phyloP scores from a whole-genome alignment of 208 protist genomes.

The Leptomonas pyrrhocoris region DNA sequence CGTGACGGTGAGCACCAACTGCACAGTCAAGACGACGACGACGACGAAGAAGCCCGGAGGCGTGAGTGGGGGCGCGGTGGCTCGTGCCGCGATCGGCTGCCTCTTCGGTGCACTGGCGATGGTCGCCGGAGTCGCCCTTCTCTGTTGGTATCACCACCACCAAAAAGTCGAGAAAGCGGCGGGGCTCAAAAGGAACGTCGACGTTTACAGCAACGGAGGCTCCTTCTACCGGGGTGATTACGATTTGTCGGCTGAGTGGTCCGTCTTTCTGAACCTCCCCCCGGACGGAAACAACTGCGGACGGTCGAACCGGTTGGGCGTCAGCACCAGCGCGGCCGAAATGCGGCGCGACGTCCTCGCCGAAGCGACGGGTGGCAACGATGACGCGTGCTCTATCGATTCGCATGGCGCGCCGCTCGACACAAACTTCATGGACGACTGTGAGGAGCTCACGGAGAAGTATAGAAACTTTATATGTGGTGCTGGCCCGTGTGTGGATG shows the following conservation, averaged over 20 bases:
- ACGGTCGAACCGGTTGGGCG: neutral
- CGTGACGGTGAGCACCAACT: slow-evolving; percentile 34
- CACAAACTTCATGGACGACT: slow-evolving; percentile 34
- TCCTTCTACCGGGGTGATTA: neutral
- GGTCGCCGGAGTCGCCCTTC: slow-evolving; percentile 27
- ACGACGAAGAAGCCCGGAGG: neutral
- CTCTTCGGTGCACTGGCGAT: slow-evolving; percentile 33
- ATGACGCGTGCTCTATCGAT: neutral
- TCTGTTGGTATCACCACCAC: slow-evolving; percentile 33
- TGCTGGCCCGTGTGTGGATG: neutral
- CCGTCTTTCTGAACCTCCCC: neutral
- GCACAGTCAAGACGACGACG: slow-evolving; percentile 13
- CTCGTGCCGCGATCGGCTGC: slow-evolving; percentile 40
- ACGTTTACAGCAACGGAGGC: neutral
- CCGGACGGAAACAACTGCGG: slow-evolving; percentile 18
- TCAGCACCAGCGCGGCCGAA: neutral
- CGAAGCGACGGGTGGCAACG: neutral
- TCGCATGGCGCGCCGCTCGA: slow-evolving; percentile 6
- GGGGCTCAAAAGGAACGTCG: neutral
- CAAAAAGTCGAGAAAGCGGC: slow-evolving; percentile 8
- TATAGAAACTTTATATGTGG: slow-evolving; percentile 14
- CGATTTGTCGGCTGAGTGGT: neutral
- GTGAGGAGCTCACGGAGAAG: slow-evolving; percentile 6
- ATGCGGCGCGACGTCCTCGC: slow-evolving; percentile 14
- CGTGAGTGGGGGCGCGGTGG: slow-evolving; percentile 37